A percentile compares a stretch with the other conserved stretches of the same genome.
phyloP scores from a whole-genome alignment of 2,329 filamentous ascomycete genomes.

The Chaetothyriales sp. region DNA sequence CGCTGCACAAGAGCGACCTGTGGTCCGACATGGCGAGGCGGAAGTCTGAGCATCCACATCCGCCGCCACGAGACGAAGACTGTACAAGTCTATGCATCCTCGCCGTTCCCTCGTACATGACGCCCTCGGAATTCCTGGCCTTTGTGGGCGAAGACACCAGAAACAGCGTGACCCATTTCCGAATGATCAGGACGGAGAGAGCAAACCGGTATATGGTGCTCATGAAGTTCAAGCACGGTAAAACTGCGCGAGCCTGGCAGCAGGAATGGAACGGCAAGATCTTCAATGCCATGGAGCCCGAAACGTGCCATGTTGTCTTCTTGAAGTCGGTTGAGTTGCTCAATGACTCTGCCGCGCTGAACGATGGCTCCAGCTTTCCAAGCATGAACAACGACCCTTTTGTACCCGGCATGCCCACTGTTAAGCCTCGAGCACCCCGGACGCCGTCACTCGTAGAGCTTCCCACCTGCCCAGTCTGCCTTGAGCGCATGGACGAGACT shows the following conservation, averaged over 20 bases:
- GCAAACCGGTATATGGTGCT: slow-evolving; percentile 90
- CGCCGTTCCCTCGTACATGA: slow-evolving; percentile 87
- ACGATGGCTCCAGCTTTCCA: slow-evolving; percentile 39
- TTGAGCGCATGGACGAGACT: slow-evolving; percentile 97
- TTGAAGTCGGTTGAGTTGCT: slow-evolving; percentile 84
- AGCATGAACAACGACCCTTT: slow-evolving; percentile 53
- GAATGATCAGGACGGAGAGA: slow-evolving; percentile 79
- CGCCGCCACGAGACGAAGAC: slow-evolving; percentile 38
- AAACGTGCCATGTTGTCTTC: slow-evolving; percentile 90
- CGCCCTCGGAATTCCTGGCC: slow-evolving; percentile 76
- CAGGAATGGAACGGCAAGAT: slow-evolving; percentile 81
- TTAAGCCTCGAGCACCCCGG: slow-evolving; percentile 53
- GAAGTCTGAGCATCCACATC: slow-evolving; percentile 8
- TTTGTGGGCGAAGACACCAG: slow-evolving; percentile 83
- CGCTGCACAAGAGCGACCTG: slow-evolving; percentile 12
- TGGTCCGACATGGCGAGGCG: slow-evolving; percentile 4
- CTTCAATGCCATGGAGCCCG: slow-evolving; percentile 87
- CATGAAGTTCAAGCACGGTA: slow-evolving; percentile 74
- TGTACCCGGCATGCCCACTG: slow-evolving; percentile 39
- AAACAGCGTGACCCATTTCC: slow-evolving; percentile 78
- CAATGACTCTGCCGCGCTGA: slow-evolving; percentile 33
- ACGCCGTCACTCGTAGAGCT: slow-evolving; percentile 81
- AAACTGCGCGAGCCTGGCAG: slow-evolving; percentile 65
- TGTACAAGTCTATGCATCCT: slow-evolving; percentile 87
- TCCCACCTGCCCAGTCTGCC: slow-evolving; percentile 88